Evolutionary conservation across 2,329 filamentous ascomycete species (phyloP).

Genomic region (Pestalotiopsis sp.): DNA sequence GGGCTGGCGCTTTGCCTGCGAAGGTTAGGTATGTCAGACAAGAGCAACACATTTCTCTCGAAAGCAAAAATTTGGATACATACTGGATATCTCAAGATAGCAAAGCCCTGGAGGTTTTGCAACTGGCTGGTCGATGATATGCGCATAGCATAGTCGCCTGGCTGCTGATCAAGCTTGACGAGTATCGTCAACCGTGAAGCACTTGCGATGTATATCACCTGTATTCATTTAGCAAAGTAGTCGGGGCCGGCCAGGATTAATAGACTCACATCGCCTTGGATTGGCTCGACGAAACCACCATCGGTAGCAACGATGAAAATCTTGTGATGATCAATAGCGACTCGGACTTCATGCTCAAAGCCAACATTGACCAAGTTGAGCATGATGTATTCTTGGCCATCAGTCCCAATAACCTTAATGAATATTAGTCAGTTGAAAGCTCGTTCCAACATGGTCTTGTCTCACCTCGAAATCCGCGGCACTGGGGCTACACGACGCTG

Average conservation of each 20-base stretch:
- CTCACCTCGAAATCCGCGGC: constrained; percentile 13
- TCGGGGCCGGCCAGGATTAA: neutral
- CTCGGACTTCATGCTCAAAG: constrained; percentile 20
- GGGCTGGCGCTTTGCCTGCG: constrained; percentile 6
- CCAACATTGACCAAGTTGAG: constrained; percentile 21
- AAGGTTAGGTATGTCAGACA: neutral
- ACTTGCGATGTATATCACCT: constrained; percentile 21
- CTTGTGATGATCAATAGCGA: constrained; percentile 25
- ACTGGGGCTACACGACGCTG: constrained; percentile 10
- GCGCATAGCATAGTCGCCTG: constrained; percentile 24
- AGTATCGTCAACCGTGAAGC: constrained; percentile 23
- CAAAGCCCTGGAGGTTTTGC: constrained; percentile 26
- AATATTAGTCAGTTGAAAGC: neutral
- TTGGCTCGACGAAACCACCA: constrained; percentile 23
- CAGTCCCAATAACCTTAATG: constrained; percentile 18
- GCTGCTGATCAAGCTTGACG: constrained; percentile 19
- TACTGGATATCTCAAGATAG: constrained; percentile 22
- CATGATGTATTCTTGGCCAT: constrained; percentile 20
- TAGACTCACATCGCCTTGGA: constrained; percentile 8
- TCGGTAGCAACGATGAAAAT: constrained; percentile 26
- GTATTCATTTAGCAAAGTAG: too few species aligned
- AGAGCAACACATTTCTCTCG: neutral
- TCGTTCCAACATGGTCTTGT: neutral
- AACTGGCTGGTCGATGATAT: constrained; percentile 24
- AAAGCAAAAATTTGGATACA: neutral